phyloP scores from a whole-genome alignment of 345 rosid genomes.

The Erysimum cheiranthoides region DNA sequence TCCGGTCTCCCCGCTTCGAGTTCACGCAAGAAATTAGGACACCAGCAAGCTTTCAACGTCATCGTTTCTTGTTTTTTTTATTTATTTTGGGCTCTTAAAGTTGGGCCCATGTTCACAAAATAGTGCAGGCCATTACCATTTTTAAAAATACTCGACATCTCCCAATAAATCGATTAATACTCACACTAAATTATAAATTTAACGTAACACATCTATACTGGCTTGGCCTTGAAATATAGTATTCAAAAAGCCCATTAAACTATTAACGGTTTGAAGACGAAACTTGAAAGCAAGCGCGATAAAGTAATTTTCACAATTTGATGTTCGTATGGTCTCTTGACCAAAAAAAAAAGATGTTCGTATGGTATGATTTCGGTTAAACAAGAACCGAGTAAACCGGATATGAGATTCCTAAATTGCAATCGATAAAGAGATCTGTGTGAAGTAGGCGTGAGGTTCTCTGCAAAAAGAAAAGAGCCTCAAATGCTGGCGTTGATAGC shows the following conservation, averaged over 20 bases:
- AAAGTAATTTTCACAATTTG: too few relatives aligned
- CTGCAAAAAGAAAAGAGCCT: constrained; percentile 3
- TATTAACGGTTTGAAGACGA: not conserved
- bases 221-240: not conserved
- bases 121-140: too few relatives aligned
- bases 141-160: too few relatives aligned
- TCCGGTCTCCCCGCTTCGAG: not conserved
- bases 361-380: constrained; percentile 23
- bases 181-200: not conserved
- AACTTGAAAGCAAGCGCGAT: not conserved
- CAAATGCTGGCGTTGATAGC: constrained; percentile 40
- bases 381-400: constrained; percentile 10
- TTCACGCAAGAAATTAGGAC: not conserved
- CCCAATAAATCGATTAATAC: too few relatives aligned
- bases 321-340: too few relatives aligned
- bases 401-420: constrained; percentile 12
- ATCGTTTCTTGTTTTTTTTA: too few relatives aligned
- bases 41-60: too few relatives aligned
- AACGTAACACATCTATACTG: not conserved
- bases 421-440: constrained; percentile 25
- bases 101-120: not conserved
- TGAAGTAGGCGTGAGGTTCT: constrained; percentile 30
- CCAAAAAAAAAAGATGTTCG: not conserved
- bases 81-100: not conserved
- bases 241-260: not conserved